Percentiles rank a stretch among this genome's conserved stretches.
phyloP scores from a whole-genome alignment of 78 protist species.

The Andalucia godoyi region DNA sequence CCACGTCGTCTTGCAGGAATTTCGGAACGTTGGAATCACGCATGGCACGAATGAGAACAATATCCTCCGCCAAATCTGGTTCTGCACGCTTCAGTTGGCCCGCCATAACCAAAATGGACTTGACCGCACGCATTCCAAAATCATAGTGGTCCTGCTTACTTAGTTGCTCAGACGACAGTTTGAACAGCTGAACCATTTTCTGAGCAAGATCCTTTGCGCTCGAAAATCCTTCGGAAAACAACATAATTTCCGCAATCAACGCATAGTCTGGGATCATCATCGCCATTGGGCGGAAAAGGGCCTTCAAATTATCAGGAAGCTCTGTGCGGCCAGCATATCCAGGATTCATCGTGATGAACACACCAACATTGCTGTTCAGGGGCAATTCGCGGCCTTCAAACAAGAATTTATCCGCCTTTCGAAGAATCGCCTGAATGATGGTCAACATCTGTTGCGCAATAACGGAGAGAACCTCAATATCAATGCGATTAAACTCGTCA shows the following conservation, averaged over 20 bases:
- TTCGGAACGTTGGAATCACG: conserved; percentile 58
- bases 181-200: conserved; percentile 47
- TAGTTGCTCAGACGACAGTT: conserved; percentile 71
- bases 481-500: conserved; percentile 53
- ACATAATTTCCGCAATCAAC: conserved; percentile 57
- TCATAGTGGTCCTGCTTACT: conserved; percentile 78
- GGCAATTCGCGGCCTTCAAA: conserved; percentile 50
- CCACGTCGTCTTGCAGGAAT: conserved; percentile 36
- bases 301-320: conserved; percentile 79
- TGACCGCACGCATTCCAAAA: conserved; percentile 83
- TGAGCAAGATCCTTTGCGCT: conserved; percentile 43
- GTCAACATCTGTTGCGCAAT: conserved; percentile 50
- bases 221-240: conserved; percentile 67
- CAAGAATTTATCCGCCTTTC: neutral
- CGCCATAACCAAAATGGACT: conserved; percentile 72
- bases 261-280: conserved; percentile 78
- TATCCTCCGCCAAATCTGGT: conserved; percentile 20
- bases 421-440: conserved; percentile 22
- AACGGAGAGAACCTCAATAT: conserved; percentile 67
- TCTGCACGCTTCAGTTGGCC: conserved; percentile 50
- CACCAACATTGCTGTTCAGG: conserved; percentile 36
- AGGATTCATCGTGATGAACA: conserved; percentile 88
- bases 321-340: conserved; percentile 84
- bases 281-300: conserved; percentile 70
- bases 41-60: conserved; percentile 53